Evolutionary conservation across 306 rosid species (phyloP), one percentile per base, ranked within the genome.

Genomic region (Pterocarpus santalinus): DNA sequence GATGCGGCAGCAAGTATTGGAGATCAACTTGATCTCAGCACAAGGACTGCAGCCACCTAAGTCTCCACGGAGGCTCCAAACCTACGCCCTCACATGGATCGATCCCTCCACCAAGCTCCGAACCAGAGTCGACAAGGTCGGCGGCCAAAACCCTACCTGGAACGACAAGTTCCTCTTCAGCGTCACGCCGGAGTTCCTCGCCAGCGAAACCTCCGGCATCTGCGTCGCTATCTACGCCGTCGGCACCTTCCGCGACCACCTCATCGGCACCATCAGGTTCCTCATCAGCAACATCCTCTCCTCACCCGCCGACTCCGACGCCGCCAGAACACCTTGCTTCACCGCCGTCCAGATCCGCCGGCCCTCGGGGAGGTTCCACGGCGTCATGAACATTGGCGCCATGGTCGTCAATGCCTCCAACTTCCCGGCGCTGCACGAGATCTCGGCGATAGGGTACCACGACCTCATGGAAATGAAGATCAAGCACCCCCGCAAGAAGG

Each of bases 21-120:
- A 95, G 93, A 90, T 95, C 87, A 88, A 89, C 91, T 89, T 95
- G 80, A 93, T 95, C 90, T 95, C 99, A 30, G 99, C 97, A 4
- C 99, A 95, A 68, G 91, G 86, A 14, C 88, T 95, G 73, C 79
- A 90, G 68, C 55, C 80, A 1, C 94, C 91, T n/a, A 17, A 91
- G 10, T 53, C 88, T 14, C 78, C 78, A 10, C 81, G 90, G 51
- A 86, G 72, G 60, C 72, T 76, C 78, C 86, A 88, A 60, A 93
- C 98, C 78, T 93, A 93, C 82, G 94, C 97, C 0, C 56, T 88
- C 76, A 87, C 88, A 2, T 93, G 94, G 97, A 87, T 93, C 61
- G 85, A 93, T 68, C 64, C 94, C 1, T 36, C 81, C 61, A 67
- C 74, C 35, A 92, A 92, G 85, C 94, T 93, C 78, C 87, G 93